Evolutionary conservation across 108 stramenopile species (phyloP), one percentile per base, ranked within the genome.

Genomic region (Cyclotella atomus): DNA sequence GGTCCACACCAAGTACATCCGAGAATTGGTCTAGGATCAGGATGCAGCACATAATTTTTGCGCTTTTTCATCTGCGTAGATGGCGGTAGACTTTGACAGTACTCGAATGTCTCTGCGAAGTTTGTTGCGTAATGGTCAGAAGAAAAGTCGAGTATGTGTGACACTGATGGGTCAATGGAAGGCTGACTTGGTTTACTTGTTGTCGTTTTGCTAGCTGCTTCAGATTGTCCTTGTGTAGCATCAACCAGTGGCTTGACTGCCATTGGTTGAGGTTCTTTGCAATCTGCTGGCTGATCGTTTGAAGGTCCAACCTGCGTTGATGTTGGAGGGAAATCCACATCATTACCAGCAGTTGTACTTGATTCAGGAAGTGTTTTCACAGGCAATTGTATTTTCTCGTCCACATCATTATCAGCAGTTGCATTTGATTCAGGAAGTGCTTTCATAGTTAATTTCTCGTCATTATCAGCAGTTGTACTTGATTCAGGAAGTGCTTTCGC

Each of bases 1-100:
- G 52, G 52, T 21, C 56, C 56, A 32, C 69, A 70, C 69, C 69
- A 70, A 29, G 19, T 36, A 30, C 69, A 70, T 17, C 53, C 69
- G 56, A 70, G 7, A 38, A 32, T 46, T 24, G 69, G 69, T 33
- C 69, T 53, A 5, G 69, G 69, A 70, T 70, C 69, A 34, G 29
- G 55, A 43, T 4, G 53, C 19, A 25, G 15, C 17, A 70, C 56
- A 32, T 10, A 47, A 1, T 4, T 29, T 30, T 70, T 70, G 14
- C 56, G 57, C 69, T 27, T 59, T 24, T 33, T 56, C 24, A 70
- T 45, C 9, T 32, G 4, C 15, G 56, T 15, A n/a, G 29, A 15
- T 32, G 29, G 29, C 4, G 29, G n/a, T n/a, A n/a, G n/a, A n/a
- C n/a, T n/a, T n/a, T n/a, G n/a, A n/a, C n/a, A n/a, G n/a, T n/a